Conservation (phyloP, 192 early-diverging fungal genomes). For the Rhizoclosmatium globosum region DNA sequence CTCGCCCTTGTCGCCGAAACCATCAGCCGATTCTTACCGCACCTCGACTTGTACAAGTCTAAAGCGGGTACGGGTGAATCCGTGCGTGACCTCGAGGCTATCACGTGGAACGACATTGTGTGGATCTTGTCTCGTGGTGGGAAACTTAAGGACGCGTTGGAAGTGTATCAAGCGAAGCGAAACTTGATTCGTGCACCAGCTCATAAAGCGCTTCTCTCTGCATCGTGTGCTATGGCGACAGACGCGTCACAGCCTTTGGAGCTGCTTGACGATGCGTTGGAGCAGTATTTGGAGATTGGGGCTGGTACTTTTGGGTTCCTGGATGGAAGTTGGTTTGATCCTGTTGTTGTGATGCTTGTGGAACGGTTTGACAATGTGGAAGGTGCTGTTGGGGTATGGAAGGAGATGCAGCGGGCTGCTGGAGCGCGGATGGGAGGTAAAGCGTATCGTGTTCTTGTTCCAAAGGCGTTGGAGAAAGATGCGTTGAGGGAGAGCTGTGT, state of each 20-base stretch:
- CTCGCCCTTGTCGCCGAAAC: not conserved
- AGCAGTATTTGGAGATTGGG: not conserved
- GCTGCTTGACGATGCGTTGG: conserved; percentile 20
- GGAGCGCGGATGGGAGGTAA: not conserved
- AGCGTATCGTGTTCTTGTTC: not conserved
- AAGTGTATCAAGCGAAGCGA: not conserved
- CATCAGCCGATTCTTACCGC: no score
- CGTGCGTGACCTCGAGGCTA: not conserved
- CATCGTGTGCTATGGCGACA: not conserved
- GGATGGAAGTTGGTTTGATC: conserved; percentile 23
- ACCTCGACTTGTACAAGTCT: not conserved
- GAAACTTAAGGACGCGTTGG: not conserved
- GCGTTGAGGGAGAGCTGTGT: not conserved
- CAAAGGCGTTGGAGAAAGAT: not conserved
- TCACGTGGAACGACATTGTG: not conserved
- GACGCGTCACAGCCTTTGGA: not conserved
- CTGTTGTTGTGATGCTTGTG: not conserved
- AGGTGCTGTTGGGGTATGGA: conserved; percentile 5
- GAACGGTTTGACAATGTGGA: not conserved
- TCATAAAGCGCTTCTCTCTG: not conserved
- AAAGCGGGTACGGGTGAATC: not conserved
- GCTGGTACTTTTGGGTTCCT: not conserved
- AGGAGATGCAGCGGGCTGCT: not conserved
- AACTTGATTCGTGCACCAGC: not conserved
- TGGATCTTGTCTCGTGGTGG: not conserved